These are phyloP conservation scores for Pythium phragmitis DNA, from an alignment of 352 stramenopile genomes.

Conservation along the genomic window DNA sequence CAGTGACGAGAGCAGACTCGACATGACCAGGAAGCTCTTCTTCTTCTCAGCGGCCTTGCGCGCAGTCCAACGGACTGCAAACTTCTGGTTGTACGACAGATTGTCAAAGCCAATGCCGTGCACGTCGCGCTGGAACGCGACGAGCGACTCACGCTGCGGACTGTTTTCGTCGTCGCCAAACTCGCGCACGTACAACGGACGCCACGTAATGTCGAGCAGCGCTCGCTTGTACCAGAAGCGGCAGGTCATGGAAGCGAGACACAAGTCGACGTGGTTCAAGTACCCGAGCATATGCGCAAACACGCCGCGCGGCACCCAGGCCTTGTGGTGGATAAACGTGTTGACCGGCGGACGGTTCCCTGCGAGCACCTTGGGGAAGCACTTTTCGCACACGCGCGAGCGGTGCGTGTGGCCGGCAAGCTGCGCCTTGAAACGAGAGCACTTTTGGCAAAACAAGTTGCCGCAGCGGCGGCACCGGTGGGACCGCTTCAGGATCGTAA, in stretches of 20 bases:
- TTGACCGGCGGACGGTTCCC: constrained; percentile 73
- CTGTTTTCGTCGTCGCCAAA: constrained; percentile 84
- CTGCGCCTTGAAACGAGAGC: constrained; percentile 74
- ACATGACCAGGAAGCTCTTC: constrained; percentile 89
- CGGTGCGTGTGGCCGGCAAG: constrained; percentile 82
- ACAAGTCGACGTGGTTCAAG: constrained; percentile 84
- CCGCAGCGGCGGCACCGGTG: constrained; percentile 80
- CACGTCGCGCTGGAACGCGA: constrained; percentile 85
- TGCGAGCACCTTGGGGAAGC: constrained; percentile 82
- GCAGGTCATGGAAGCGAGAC: constrained; percentile 83
- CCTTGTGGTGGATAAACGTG: constrained; percentile 86
- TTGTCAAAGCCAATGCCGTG: constrained; percentile 86
- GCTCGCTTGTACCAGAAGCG: constrained; percentile 86
- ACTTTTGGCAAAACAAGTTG: constrained; percentile 83
- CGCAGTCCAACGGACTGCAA: constrained; percentile 76
- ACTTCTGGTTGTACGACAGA: constrained; percentile 85
- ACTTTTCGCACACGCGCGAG: constrained; percentile 81
- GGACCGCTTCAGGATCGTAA: constrained; percentile 76
- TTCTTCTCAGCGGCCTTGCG: constrained; percentile 85
- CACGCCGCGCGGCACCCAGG: constrained; percentile 80
- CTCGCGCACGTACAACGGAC: constrained; percentile 78
- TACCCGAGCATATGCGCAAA: constrained; percentile 89
- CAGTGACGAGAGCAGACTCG: constrained; percentile 69
- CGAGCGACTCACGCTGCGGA: constrained; percentile 73
- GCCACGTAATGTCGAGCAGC: constrained; percentile 83